These are phyloP conservation scores for Phaseolus lunatus DNA, from an alignment of 306 rosid species.

Conservation along the genomic window DNA sequence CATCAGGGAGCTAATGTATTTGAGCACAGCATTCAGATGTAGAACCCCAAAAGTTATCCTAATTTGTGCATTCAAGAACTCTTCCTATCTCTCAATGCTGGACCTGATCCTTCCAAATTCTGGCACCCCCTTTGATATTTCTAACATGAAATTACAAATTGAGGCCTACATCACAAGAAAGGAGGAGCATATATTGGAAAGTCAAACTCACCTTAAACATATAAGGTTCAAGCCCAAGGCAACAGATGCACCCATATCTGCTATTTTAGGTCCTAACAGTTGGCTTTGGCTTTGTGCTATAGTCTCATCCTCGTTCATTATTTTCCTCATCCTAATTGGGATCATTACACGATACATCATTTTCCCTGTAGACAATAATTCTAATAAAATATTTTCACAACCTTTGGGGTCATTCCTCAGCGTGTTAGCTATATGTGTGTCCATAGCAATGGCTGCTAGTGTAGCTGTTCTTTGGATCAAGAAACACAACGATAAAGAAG, in stretches of 20 bases:
- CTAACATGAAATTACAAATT: slow-evolving; percentile 55
- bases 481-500: slow-evolving; percentile 46
- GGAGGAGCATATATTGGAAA: slow-evolving; percentile 38
- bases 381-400: slow-evolving; percentile 51
- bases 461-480: slow-evolving; percentile 61
- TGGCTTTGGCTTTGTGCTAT: slow-evolving; percentile 79
- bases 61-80: slow-evolving; percentile 59
- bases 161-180: slow-evolving; percentile 77
- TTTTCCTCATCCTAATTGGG: slow-evolving; percentile 60
- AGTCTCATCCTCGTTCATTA: slow-evolving; percentile 63
- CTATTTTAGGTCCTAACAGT: slow-evolving; percentile 58
- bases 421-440: slow-evolving; percentile 56
- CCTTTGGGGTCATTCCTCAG: slow-evolving; percentile 50
- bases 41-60: slow-evolving; percentile 60
- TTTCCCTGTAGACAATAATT: slow-evolving; percentile 65
- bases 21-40: slow-evolving; percentile 36
- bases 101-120: slow-evolving; percentile 65
- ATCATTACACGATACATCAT: slow-evolving; percentile 57
- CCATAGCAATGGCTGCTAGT: slow-evolving; percentile 53
- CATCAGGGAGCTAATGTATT: slow-evolving; percentile 58
- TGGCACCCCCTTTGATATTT: slow-evolving; percentile 45
- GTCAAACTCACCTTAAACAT: slow-evolving; percentile 23
- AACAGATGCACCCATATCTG: slow-evolving; percentile 57
- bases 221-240: slow-evolving; percentile 58
- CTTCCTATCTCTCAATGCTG: slow-evolving; percentile 61